phyloP scores from a whole-genome alignment of 2,329 filamentous ascomycete genomes.

The Arthrobotrys sphaeroides region DNA sequence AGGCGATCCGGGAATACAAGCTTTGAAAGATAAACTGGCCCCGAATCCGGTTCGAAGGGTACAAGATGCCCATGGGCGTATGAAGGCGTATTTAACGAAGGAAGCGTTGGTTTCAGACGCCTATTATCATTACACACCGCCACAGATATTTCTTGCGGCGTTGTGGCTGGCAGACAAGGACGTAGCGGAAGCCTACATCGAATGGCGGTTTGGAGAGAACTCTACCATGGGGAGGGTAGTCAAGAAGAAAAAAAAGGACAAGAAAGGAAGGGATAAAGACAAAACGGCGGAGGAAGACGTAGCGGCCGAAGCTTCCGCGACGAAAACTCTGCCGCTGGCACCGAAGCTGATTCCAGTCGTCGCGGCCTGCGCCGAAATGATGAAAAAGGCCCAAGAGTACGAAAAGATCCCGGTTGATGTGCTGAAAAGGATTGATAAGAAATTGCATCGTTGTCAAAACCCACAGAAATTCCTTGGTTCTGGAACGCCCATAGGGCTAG shows the following conservation, averaged over 20 bases:
- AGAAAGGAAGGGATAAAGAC: constrained; percentile 73
- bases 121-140: constrained; percentile 96
- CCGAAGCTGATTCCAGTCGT: constrained; percentile 27
- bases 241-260: constrained; percentile 76
- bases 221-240: constrained; percentile 60
- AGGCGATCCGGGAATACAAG: constrained; percentile 21
- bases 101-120: constrained; percentile 87
- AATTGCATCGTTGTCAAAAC: constrained; percentile 57
- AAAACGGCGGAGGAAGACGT: constrained; percentile 62
- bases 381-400: constrained; percentile 34
- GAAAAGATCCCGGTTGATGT: constrained; percentile 36
- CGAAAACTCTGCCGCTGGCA: constrained; percentile 17
- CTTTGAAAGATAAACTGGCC: constrained; percentile 53
- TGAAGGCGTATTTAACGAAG: constrained; percentile 77
- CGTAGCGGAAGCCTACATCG: constrained; percentile 62
- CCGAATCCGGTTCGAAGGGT: constrained; percentile 65
- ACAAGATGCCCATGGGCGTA: constrained; percentile 73
- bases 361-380: constrained; percentile 31
- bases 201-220: constrained; percentile 56
- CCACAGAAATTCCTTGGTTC: constrained; percentile 51
- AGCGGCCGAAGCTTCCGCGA: constrained; percentile 56
- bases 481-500: constrained; percentile 10
- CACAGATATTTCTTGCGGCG: constrained; percentile 89
- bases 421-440: constrained; percentile 56
- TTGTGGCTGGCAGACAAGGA: constrained; percentile 77